Conservation (phyloP, 1,284 basidiomycete species). For the Microbotryum intermedium region DNA sequence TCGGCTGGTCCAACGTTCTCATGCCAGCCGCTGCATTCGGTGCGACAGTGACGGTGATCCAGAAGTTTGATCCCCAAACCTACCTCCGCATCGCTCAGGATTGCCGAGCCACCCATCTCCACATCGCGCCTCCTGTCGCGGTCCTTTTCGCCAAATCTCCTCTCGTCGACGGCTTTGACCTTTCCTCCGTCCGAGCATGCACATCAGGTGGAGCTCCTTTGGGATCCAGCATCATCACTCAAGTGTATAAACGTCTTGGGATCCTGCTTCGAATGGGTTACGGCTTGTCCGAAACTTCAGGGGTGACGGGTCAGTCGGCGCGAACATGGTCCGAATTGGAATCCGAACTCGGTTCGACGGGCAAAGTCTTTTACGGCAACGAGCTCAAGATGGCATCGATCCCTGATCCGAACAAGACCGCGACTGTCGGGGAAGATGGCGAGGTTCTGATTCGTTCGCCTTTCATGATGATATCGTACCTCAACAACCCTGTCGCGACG, state of each 20-base stretch:
- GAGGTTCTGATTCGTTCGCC: conserved; percentile 34
- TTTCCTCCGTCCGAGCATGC: conserved; percentile 37
- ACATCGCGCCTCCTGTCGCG: conserved; percentile 42
- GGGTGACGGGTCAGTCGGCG: conserved; percentile 22
- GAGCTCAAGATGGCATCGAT: conserved; percentile 31
- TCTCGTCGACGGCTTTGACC: conserved; percentile 35
- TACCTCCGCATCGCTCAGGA: conserved; percentile 38
- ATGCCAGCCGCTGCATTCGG: conserved; percentile 37
- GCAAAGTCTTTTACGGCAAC: conserved; percentile 29
- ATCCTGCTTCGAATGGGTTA: conserved; percentile 39
- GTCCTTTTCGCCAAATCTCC: conserved; percentile 39
- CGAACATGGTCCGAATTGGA: conserved; percentile 32
- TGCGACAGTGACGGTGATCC: conserved; percentile 37
- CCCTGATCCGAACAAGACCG: conserved; percentile 25
- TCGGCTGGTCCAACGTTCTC: conserved; percentile 35
- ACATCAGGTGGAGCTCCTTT: conserved; percentile 41
- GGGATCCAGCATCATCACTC: conserved; percentile 36
- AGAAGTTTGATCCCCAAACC: conserved; percentile 39
- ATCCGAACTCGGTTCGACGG: conserved; percentile 31
- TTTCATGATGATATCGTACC: conserved; percentile 36
- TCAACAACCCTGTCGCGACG: conserved; percentile 36
- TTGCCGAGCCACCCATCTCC: conserved; percentile 38
- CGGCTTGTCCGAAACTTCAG: conserved; percentile 33
- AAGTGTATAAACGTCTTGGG: conserved; percentile 38
- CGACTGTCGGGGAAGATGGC: conserved; percentile 28